Evolutionary conservation across 257 asterid genomes (phyloP).

Genomic region (Fraxinus cuspidata): DNA sequence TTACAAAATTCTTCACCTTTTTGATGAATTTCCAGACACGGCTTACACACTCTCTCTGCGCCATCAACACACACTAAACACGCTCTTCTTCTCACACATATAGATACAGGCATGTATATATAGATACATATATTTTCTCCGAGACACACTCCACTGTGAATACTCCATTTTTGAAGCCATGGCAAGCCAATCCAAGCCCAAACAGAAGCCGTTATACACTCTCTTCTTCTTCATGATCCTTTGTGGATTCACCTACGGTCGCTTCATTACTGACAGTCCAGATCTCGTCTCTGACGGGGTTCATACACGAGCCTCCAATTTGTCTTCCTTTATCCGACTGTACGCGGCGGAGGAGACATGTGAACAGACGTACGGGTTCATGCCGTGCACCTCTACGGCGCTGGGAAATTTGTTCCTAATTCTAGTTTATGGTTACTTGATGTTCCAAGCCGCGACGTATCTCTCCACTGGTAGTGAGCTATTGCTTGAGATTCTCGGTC

Average conservation of each 20-base stretch:
- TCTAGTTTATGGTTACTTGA: slow-evolving; percentile 73
- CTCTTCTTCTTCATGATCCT: slow-evolving; percentile 39
- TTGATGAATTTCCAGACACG: neutral
- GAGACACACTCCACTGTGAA: neutral
- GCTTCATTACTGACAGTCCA: slow-evolving; percentile 47
- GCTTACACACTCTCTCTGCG: neutral
- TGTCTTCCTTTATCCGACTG: slow-evolving; percentile 41
- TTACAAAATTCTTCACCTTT: neutral
- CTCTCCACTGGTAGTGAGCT: slow-evolving; percentile 82
- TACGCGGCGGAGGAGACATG: slow-evolving; percentile 55
- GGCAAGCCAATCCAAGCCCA: slow-evolving; percentile 26
- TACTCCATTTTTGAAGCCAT: slow-evolving; percentile 10
- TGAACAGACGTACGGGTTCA: slow-evolving; percentile 82
- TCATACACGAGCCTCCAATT: neutral
- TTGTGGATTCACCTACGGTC: slow-evolving; percentile 45
- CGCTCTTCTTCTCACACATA: neutral
- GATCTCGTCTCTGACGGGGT: slow-evolving; percentile 59
- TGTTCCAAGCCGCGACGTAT: slow-evolving; percentile 79
- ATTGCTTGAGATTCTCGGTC: slow-evolving; percentile 86
- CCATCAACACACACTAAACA: neutral
- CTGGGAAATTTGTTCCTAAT: slow-evolving; percentile 73
- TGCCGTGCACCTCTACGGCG: slow-evolving; percentile 79
- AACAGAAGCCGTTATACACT: slow-evolving; percentile 26
- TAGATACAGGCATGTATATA: neutral
- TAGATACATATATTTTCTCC: neutral